Percentiles rank a stretch among this genome's conserved stretches.
Conservation (phyloP, 2,329 filamentous ascomycete genomes). For the Paecilomyces sp. region DNA sequence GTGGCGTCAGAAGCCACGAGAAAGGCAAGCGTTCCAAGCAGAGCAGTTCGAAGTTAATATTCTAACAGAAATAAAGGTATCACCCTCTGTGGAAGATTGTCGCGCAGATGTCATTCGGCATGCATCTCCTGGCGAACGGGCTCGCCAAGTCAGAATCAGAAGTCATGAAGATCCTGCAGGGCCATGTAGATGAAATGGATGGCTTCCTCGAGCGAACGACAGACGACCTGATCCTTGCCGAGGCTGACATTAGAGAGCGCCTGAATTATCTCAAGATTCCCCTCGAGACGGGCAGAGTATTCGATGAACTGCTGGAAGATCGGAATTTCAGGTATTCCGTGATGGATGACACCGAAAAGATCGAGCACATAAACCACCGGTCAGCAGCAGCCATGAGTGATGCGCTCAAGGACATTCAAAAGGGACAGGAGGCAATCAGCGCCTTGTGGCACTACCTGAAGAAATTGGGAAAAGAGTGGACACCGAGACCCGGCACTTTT, state of each 20-base stretch:
- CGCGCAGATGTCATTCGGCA: conserved; percentile 87
- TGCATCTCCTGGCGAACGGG: conserved; percentile 76
- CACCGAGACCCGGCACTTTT: conserved; percentile 53
- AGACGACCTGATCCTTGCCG: conserved; percentile 74
- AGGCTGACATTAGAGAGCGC: conserved; percentile 70
- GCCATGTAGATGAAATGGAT: conserved; percentile 90
- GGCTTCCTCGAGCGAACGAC: conserved; percentile 79
- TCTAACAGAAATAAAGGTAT: conserved; percentile 42
- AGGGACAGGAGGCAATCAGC: conserved; percentile 67
- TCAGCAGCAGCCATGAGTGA: conserved; percentile 71
- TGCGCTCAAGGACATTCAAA: conserved; percentile 68
- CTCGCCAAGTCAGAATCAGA: conserved; percentile 84
- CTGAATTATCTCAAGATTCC: conserved; percentile 75
- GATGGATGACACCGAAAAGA: conserved; percentile 79
- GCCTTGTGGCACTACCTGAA: conserved; percentile 71
- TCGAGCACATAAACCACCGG: conserved; percentile 79
- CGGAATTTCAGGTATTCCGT: conserved; percentile 74
- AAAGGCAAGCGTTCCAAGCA: conserved; percentile 31
- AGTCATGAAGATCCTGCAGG: conserved; percentile 81
- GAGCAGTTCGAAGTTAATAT: not conserved
- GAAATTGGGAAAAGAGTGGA: conserved; percentile 55
- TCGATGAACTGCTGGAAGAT: conserved; percentile 83
- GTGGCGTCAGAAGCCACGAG: conserved; percentile 70
- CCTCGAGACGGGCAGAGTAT: conserved; percentile 72
- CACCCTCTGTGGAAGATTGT: conserved; percentile 87